phyloP scores from a whole-genome alignment of 257 asterid genomes.

The Jasminum sambac region DNA sequence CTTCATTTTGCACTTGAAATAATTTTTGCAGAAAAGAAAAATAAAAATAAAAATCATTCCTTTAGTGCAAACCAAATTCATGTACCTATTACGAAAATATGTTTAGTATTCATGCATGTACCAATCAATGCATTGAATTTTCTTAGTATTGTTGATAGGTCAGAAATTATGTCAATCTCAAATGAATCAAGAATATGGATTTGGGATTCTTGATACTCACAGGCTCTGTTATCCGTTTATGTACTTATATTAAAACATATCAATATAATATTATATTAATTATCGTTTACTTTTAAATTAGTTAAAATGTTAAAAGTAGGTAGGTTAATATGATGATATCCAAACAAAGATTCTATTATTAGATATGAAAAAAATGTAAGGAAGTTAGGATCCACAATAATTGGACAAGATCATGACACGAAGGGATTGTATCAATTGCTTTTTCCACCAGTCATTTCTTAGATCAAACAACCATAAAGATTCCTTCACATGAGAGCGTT shows the following conservation, averaged over 20 bases:
- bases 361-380: neutral
- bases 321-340: neutral
- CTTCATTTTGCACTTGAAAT: neutral
- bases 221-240: too few relatives aligned
- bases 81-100: neutral
- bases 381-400: conserved; percentile 18
- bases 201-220: too few relatives aligned
- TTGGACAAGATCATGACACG: conserved; percentile 39
- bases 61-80: neutral
- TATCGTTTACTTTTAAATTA: neutral
- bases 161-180: too few relatives aligned
- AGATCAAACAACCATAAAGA: neutral
- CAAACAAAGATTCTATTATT: neutral
- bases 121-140: neutral
- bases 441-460: conserved; percentile 22
- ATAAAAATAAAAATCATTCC: neutral
- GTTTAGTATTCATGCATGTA: neutral
- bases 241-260: neutral
- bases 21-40: too few relatives aligned
- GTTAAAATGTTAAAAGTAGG: neutral
- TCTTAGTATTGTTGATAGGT: too few relatives aligned
- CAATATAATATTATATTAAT: neutral
- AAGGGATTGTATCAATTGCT: conserved; percentile 16
- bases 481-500: conserved; percentile 1
- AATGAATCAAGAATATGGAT: too few relatives aligned